Conservation (phyloP, 164 flowering plant species). For the Magnolia sinica region DNA sequence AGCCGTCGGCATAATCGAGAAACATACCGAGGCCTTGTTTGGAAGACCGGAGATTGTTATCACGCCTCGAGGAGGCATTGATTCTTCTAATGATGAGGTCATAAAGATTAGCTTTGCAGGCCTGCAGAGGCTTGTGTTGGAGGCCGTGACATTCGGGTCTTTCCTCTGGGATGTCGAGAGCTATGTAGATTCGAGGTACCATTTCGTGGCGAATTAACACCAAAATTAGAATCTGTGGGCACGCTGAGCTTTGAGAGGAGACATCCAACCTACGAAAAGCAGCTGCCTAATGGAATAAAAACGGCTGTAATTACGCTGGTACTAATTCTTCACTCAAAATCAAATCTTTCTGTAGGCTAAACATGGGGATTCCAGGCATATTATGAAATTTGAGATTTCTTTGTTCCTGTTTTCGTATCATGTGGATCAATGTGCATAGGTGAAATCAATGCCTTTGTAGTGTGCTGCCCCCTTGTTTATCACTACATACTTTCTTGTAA, state of each 20-base stretch:
- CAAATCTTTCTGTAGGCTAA: neutral
- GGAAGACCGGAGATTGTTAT: slow-evolving; percentile 81
- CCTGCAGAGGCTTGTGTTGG: slow-evolving; percentile 77
- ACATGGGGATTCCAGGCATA: neutral
- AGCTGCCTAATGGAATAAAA: neutral
- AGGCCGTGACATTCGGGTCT: slow-evolving; percentile 96
- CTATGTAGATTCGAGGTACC: slow-evolving; percentile 89
- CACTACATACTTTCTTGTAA: too few relatives aligned
- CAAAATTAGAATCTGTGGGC: neutral
- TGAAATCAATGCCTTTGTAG: neutral
- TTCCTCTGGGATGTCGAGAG: slow-evolving; percentile 98
- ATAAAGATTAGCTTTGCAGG: slow-evolving; percentile 83
- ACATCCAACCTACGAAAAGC: slow-evolving; percentile 7
- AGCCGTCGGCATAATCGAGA: slow-evolving; percentile 84
- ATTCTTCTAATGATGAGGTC: slow-evolving; percentile 69
- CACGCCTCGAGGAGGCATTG: slow-evolving; percentile 68
- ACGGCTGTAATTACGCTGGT: neutral
- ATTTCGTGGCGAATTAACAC: slow-evolving; percentile 52
- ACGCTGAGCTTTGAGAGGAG: neutral
- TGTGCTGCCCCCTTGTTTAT: neutral
- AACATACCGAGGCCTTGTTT: slow-evolving; percentile 94
- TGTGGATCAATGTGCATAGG: neutral
- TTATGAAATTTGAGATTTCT: neutral
- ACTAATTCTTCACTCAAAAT: neutral
- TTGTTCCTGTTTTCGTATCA: too few relatives aligned